Base-by-base conservation (phyloP, 768 basidiomycete species). In the Auricularia sp. region DNA sequence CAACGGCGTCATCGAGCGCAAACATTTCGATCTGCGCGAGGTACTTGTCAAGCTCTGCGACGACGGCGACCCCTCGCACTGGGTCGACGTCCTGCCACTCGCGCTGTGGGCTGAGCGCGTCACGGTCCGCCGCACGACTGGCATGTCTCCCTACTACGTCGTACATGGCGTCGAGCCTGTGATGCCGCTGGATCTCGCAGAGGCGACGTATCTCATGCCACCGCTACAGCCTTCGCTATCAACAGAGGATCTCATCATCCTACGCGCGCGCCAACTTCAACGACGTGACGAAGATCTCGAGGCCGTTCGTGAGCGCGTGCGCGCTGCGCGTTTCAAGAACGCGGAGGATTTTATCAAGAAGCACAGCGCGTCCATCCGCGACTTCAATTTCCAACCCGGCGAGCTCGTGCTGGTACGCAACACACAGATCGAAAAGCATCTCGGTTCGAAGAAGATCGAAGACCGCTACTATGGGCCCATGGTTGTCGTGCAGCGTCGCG, bases 391-490 rank as follows among this genome's bases (percentile, higher is more conserved):
- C 64, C 10, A 69, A 34, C 68, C 66, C 3, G 77, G 77, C 18
- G 68, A 68, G 0, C 66, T 80, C 0, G 76, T 78, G 0, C 68
- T 82, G 0, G 69, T 79, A 0, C 62, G 72, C 3, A 80, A 81
- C 62, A 73, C 74, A 0, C 43, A 63, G 0, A 62, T 76, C 2
- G 74, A 78, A 34, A 74, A 69, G 34, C 67, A 72, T 0, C 65
- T 76, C 0, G 69, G 69, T n/a, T 39, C 65, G 1, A 79, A 78
- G 47, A 51, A 51, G 8, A 51, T 21, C 21, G 47, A 51, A 0
- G 47, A 51, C 47, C 35, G 74, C 2, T 80, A 78, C 64, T 56
- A 76, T 11, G 79, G 78, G 16, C 78, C 78, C 0, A 74, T 74
- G 64, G 66, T 74, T 0, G 75, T 80, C 0, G 58, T 77, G 2